Conservation (phyloP, 2,329 filamentous ascomycete species). For the Mycocentrospora acerina region DNA sequence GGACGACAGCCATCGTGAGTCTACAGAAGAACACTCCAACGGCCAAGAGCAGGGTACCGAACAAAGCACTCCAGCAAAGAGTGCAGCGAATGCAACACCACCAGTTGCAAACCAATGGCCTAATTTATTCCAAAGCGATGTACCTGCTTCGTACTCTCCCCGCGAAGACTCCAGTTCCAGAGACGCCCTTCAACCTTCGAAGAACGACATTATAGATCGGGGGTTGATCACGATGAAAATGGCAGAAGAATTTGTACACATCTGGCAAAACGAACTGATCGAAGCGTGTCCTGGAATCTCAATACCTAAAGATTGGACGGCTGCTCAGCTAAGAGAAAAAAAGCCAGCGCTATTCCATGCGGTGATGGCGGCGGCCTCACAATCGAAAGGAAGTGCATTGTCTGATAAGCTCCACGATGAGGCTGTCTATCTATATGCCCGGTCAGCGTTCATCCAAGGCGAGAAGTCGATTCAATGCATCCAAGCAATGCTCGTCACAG, state of each 20-base stretch:
- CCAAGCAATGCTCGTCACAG: slow-evolving; percentile 38
- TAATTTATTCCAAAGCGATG: neutral
- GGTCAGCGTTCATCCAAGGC: slow-evolving; percentile 38
- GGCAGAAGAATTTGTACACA: slow-evolving; percentile 30
- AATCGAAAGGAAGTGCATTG: slow-evolving; percentile 31
- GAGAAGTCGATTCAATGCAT: slow-evolving; percentile 40
- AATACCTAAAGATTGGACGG: slow-evolving; percentile 35
- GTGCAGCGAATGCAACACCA: slow-evolving; percentile 8
- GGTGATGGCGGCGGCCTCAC: slow-evolving; percentile 40
- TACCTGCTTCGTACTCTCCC: slow-evolving; percentile 6
- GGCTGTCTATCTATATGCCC: slow-evolving; percentile 35
- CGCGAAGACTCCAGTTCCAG: slow-evolving; percentile 6
- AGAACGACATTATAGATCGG: slow-evolving; percentile 40
- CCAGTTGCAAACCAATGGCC: slow-evolving; percentile 12
- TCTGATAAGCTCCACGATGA: slow-evolving; percentile 39
- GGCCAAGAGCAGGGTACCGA: slow-evolving; percentile 15
- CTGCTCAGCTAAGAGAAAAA: slow-evolving; percentile 26
- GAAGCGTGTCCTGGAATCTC: slow-evolving; percentile 32
- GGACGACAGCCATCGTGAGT: slow-evolving; percentile 30
- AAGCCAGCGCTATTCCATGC: slow-evolving; percentile 40
- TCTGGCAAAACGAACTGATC: slow-evolving; percentile 35
- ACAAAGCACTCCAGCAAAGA: slow-evolving; percentile 16
- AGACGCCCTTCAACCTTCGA: slow-evolving; percentile 24
- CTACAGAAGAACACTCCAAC: slow-evolving; percentile 29
- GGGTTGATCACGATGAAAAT: slow-evolving; percentile 30